Percentiles rank a stretch among this genome's conserved stretches.
phyloP scores from a whole-genome alignment of 371 early-diverging fungal genomes.

The Rhizopus sp. region DNA sequence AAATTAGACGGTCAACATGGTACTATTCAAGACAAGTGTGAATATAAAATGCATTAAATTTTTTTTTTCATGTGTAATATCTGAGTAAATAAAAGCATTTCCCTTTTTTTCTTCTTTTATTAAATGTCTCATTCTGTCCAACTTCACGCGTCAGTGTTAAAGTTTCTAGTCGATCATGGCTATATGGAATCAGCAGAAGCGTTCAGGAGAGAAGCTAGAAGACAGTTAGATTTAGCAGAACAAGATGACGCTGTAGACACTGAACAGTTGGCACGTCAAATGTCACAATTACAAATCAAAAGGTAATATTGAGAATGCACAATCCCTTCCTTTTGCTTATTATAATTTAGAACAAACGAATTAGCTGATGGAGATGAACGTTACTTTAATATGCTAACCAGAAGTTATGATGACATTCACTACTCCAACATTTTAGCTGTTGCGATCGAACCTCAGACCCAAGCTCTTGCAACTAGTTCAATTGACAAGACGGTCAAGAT shows the following conservation, averaged over 20 bases:
- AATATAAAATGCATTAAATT: slow-evolving; percentile 81
- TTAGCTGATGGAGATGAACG: slow-evolving; percentile 31
- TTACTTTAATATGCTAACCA: slow-evolving; percentile 26
- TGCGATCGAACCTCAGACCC: slow-evolving; percentile 35
- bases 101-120: background rate
- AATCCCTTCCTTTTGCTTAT: background rate
- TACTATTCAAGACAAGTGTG: slow-evolving; percentile 63
- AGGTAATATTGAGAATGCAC: slow-evolving; percentile 20
- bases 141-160: slow-evolving; percentile 26
- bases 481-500: slow-evolving; percentile 70
- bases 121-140: background rate
- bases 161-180: slow-evolving; percentile 49
- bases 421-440: slow-evolving; percentile 55
- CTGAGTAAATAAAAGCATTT: background rate
- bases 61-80: background rate
- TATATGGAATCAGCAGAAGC: slow-evolving; percentile 47
- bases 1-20: slow-evolving; percentile 69
- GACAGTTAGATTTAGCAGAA: slow-evolving; percentile 26
- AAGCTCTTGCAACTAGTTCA: slow-evolving; percentile 57
- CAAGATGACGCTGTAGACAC: background rate
- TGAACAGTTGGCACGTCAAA: slow-evolving; percentile 22
- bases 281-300: slow-evolving; percentile 39
- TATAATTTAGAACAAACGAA: slow-evolving; percentile 15
- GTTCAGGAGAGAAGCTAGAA: slow-evolving; percentile 50
- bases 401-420: slow-evolving; percentile 42